phyloP scores from a whole-genome alignment of 1,284 basidiomycete species.

The Pseudozyma hubeiensis region DNA sequence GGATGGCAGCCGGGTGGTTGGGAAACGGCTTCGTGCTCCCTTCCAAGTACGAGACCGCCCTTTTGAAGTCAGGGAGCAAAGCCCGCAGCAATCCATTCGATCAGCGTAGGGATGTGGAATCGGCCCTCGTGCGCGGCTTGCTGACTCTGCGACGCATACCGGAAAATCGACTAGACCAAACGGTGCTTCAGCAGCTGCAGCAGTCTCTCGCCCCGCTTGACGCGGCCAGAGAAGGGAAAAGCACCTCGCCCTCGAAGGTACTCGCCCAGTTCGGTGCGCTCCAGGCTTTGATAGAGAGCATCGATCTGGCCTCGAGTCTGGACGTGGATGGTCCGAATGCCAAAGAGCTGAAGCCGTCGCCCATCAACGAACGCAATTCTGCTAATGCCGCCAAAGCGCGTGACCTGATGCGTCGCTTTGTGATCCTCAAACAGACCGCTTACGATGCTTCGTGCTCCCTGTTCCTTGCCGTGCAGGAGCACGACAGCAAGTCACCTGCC shows the following conservation, averaged over 20 bases:
- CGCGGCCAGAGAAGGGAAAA: neutral
- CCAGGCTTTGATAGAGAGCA: slow-evolving; percentile 49
- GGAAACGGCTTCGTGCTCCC: slow-evolving; percentile 69
- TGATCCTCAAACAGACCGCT: slow-evolving; percentile 51
- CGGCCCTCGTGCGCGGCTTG: slow-evolving; percentile 44
- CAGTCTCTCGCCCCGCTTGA: slow-evolving; percentile 7
- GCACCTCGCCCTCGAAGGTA: slow-evolving; percentile 3
- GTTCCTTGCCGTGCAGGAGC: slow-evolving; percentile 48
- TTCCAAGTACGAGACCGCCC: slow-evolving; percentile 48
- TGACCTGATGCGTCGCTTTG: slow-evolving; percentile 39
- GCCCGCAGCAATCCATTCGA: slow-evolving; percentile 54
- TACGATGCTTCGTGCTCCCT: slow-evolving; percentile 49
- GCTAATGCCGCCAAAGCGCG: slow-evolving; percentile 39
- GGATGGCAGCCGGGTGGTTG: slow-evolving; percentile 66
- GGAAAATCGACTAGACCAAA: slow-evolving; percentile 29
- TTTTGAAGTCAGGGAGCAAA: slow-evolving; percentile 47
- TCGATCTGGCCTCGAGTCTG: slow-evolving; percentile 55
- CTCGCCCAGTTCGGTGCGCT: slow-evolving; percentile 32
- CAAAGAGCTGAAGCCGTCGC: slow-evolving; percentile 19
- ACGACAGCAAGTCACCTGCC: slow-evolving; percentile 1
- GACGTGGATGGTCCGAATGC: slow-evolving; percentile 55
- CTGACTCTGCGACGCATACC: slow-evolving; percentile 52
- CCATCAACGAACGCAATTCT: slow-evolving; percentile 41
- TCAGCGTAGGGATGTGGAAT: slow-evolving; percentile 46
- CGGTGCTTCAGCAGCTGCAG: slow-evolving; percentile 17